Conservation (phyloP, 345 rosid species). For the Arabidopsis arenosa region DNA sequence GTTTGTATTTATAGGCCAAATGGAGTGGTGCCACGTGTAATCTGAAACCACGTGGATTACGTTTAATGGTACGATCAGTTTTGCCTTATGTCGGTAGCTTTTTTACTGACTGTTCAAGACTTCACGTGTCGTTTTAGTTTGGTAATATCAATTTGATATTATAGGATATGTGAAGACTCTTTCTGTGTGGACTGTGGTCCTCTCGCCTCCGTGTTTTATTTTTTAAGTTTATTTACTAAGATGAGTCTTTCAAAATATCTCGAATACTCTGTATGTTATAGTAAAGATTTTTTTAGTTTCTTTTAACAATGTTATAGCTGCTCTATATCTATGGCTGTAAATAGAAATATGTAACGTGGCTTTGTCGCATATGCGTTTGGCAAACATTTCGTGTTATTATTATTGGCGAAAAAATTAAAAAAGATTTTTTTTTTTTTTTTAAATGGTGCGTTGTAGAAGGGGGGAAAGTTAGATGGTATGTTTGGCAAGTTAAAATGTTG, state of each 20-base stretch:
- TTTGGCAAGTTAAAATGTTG: not conserved
- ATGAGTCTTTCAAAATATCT: constrained; percentile 4
- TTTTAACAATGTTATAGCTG: not conserved
- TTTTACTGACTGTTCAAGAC: not conserved
- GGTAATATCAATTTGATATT: not conserved
- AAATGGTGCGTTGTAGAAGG: not conserved
- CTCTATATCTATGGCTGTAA: not conserved
- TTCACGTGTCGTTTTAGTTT: constrained; percentile 4
- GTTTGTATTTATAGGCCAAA: constrained; percentile 29
- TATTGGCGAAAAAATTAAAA: not conserved
- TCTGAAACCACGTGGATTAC: constrained; percentile 25
- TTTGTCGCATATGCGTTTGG: constrained; percentile 11
- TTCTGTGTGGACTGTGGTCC: constrained; percentile 31
- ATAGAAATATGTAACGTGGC: constrained; percentile 23
- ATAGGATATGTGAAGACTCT: not conserved
- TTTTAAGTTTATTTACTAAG: not conserved
- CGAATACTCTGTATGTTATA: not conserved
- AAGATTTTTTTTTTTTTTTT: not conserved
- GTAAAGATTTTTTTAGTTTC: not conserved
- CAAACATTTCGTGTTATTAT: constrained; percentile 12
- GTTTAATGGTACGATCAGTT: constrained; percentile 4
- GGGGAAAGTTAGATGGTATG: not conserved
- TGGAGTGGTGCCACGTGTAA: constrained; percentile 26
- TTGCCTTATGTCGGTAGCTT: constrained; percentile 46
- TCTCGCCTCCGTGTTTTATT: constrained; percentile 6